phyloP scores from a whole-genome alignment of 2,329 filamentous ascomycete species.

The Chrysoporthe cubensis region DNA sequence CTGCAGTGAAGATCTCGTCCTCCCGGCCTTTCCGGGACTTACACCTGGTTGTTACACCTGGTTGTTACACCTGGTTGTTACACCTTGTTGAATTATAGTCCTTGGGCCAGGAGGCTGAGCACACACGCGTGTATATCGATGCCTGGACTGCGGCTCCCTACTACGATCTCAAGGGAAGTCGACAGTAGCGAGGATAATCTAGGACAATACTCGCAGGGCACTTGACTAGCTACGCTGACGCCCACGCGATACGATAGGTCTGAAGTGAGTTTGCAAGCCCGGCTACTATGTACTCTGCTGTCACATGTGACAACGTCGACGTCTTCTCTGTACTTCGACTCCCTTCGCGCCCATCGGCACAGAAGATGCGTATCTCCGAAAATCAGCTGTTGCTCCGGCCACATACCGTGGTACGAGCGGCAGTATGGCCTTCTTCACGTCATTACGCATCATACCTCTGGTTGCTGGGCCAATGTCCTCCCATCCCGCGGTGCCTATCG shows the following conservation, averaged over 20 bases:
- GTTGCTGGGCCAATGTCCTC: neutral
- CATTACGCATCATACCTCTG: neutral
- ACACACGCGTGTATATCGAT: neutral
- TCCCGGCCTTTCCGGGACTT: neutral
- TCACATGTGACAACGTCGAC: neutral
- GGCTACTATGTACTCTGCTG: neutral
- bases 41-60: neutral
- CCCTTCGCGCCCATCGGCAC: neutral
- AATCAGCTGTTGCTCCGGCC: neutral
- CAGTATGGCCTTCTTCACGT: neutral
- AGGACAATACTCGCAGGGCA: neutral
- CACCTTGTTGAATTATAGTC: too few species aligned
- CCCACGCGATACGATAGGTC: neutral
- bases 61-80: neutral
- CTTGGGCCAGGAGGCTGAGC: neutral
- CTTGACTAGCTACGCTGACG: neutral
- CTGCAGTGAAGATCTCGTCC: neutral
- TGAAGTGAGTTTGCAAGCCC: neutral
- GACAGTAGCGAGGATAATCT: neutral
- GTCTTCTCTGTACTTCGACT: neutral
- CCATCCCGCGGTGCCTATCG: neutral
- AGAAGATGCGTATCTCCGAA: slow-evolving; percentile 2
- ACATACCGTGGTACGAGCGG: neutral
- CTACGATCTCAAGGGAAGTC: neutral
- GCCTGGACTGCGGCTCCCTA: neutral